These are phyloP conservation scores for Aspergillus costaricaensis DNA, from an alignment of 2,329 filamentous ascomycete species.

Conservation along the genomic window DNA sequence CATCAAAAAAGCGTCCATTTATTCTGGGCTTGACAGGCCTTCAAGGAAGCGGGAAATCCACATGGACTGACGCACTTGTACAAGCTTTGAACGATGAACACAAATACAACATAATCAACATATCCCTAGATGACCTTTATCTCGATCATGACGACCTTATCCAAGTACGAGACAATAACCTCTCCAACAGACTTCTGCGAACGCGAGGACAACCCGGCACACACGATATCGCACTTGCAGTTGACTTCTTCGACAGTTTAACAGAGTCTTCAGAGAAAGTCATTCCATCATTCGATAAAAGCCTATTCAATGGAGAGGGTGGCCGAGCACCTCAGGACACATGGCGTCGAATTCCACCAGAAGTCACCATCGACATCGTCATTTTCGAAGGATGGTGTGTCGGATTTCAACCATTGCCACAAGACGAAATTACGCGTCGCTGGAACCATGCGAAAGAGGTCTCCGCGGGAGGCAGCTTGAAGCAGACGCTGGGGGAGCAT, in stretches of 20 bases:
- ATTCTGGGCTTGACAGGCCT: not conserved
- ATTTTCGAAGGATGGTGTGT: constrained; percentile 1
- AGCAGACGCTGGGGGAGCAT: not conserved
- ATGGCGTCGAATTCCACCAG: not conserved
- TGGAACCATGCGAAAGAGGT: not conserved
- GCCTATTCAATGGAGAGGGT: not conserved
- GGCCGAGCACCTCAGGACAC: not conserved
- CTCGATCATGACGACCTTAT: not conserved
- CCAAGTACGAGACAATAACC: not conserved
- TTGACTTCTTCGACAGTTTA: not conserved
- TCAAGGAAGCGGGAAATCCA: not conserved
- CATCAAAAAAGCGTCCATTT: not conserved
- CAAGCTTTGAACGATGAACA: not conserved
- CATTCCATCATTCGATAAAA: not conserved
- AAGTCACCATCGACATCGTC: not conserved
- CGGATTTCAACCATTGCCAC: not conserved
- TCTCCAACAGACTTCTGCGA: not conserved
- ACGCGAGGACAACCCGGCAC: not conserved
- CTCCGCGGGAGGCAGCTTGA: not conserved
- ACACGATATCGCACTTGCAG: not conserved
- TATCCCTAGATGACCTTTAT: not conserved
- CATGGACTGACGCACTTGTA: not conserved
- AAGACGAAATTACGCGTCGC: not conserved
- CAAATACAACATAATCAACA: not conserved
- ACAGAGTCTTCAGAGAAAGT: not conserved